phyloP scores from a whole-genome alignment of 2,329 filamentous ascomycete species.

The Talaromyces sp. region DNA sequence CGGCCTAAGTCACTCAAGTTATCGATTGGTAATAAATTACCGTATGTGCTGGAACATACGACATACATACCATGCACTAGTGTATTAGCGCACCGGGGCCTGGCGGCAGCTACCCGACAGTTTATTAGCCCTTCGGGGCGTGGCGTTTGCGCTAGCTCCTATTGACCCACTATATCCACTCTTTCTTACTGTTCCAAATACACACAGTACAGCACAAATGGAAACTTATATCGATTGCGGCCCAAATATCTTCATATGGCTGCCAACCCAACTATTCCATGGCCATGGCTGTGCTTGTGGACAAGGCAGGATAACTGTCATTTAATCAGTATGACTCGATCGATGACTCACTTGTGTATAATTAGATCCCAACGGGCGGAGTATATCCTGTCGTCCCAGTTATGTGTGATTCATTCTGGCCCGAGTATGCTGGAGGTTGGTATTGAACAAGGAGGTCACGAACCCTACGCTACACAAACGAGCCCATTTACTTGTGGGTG shows the following conservation, averaged over 20 bases:
- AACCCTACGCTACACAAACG: constrained; percentile 4
- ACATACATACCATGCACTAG: constrained; percentile 3
- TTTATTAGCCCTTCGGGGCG: constrained; percentile 6
- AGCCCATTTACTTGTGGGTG: neutral
- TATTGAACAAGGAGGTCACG: neutral
- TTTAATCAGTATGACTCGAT: neutral
- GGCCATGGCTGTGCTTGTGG: neutral
- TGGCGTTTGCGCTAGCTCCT: constrained; percentile 5
- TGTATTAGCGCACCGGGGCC: constrained; percentile 2
- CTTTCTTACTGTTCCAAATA: neutral
- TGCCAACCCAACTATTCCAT: constrained; percentile 1
- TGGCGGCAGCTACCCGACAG: constrained; percentile 11
- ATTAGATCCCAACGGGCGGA: neutral
- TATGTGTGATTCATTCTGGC: neutral
- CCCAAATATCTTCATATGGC: constrained; percentile 4
- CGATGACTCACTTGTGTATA: neutral
- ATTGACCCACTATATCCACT: neutral
- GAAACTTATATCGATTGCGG: constrained; percentile 2
- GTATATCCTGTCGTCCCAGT: neutral
- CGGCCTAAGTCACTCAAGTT: neutral
- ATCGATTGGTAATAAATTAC: constrained; percentile 12
- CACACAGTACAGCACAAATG: neutral
- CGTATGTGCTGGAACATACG: constrained; percentile 3
- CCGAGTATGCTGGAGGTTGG: neutral
- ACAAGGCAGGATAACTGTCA: neutral